Base-by-base conservation (phyloP, 805 yeast species). In the Starmerella sp. region DNA sequence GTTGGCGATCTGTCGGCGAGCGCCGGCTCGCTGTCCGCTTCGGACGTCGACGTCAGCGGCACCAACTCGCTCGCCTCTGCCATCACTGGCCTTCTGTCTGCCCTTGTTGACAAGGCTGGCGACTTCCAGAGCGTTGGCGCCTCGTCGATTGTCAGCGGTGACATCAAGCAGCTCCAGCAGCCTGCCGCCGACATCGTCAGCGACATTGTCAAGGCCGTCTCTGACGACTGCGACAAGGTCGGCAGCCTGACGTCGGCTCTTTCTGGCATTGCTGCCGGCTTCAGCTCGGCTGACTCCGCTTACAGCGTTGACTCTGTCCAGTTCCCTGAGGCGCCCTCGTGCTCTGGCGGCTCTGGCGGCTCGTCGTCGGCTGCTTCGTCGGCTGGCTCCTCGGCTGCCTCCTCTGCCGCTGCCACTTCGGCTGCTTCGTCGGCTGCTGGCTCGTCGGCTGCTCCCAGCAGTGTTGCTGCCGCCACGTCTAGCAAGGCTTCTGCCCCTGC, bases 121-220 rank as follows among this genome's bases (percentile, higher is more conserved):
- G 68, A 57, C 57, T 63, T 67, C 51, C 38, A 17, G 44, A 36
- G 58, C 30, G 65, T 57, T 30, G 63, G 64, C 11, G 63, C 63
- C 42, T 48, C 39, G 39, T 2, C 53, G 30, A 60, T 65, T 48
- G 68, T 63, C 50, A 22, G 44, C 34, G 52, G 56, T 22, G 67
- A 65, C 54, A 53, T 66, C 50, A 46, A 53, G 54, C 39, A 54
- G 34, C 56, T 65, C 36, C 53, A 48, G 32, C 54, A 50, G 35
- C 62, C 63, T 47, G 56, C 67, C 44, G 57, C 42, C 39, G 58
- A 44, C 49, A 55, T 65, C 42, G 64, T 57, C 37, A 42, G 51
- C 43, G 34, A 35, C 31, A 54, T 62, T 46, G 46, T 57, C 39
- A 53, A 60, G 39, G 61, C 61, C 35, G 54, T 55, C 36, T 41